phyloP scores from a whole-genome alignment of 257 asterid species.

The Nicotiana obtusifolia region DNA sequence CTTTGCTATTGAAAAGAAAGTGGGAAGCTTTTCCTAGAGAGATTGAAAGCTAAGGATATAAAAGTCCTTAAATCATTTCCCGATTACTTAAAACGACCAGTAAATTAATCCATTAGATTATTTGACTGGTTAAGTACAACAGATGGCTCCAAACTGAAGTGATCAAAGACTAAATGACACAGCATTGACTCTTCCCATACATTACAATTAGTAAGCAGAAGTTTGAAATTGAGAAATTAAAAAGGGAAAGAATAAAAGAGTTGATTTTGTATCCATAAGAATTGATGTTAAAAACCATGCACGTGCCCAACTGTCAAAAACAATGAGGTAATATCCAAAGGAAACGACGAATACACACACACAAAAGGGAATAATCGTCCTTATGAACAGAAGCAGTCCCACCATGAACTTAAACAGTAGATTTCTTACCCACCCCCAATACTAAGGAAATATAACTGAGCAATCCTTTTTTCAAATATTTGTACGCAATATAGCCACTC shows the following conservation, averaged over 20 bases:
- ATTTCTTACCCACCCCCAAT: slow-evolving; percentile 7
- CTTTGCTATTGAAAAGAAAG: background rate
- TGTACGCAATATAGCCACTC: too few relatives aligned
- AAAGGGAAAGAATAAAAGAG: background rate
- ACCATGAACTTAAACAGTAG: slow-evolving; percentile 19
- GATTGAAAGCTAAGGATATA: slow-evolving; percentile 6
- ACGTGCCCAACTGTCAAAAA: slow-evolving; percentile 39
- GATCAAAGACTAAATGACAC: slow-evolving; percentile 4
- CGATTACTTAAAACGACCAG: background rate
- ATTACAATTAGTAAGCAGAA: background rate
- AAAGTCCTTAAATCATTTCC: background rate
- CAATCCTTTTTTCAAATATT: background rate
- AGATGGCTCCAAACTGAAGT: background rate
- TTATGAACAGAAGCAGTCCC: slow-evolving; percentile 26
- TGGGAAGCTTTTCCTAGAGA: background rate
- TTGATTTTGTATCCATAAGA: background rate
- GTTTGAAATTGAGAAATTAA: background rate
- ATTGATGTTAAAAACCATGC: slow-evolving; percentile 27
- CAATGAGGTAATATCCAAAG: slow-evolving; percentile 30
- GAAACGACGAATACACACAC: slow-evolving; percentile 45
- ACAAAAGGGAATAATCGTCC: slow-evolving; percentile 61
- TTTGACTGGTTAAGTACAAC: background rate
- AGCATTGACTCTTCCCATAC: slow-evolving; percentile 10
- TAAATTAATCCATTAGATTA: background rate
- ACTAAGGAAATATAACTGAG: background rate